Evolutionary conservation across 2,329 filamentous ascomycete species (phyloP), one percentile per base, ranked within the genome.

Genomic region (Pyricularia grisea): DNA sequence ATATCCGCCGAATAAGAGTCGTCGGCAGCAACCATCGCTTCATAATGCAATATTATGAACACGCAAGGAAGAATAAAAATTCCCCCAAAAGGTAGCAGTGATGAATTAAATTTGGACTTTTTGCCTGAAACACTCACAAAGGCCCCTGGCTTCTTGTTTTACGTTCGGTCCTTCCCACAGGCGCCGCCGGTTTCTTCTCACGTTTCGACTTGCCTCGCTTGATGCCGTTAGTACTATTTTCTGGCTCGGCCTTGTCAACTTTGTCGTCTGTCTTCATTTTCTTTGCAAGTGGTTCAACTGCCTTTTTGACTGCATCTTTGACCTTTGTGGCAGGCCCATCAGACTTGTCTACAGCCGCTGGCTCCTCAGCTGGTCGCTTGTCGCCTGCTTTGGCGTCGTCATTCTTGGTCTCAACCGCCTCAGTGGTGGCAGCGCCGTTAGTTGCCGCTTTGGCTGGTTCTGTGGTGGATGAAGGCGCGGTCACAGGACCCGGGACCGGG

Each of bases 341-440:
- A 30, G 66, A 31, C 25, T 60, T 67, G 66, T 42, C 70, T 36
- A 30, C 31, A 67, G 60, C 68, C 50, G 28, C 12, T 31, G 66
- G 9, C 20, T 69, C 69, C 75, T 93, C 92, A 65, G 94, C 94
- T 61, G 75, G 73, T 72, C 74, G 74, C 70, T 76, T 76, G 30
- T 73, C 71, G 66, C 72, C 72, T 28, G 25, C 67, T 61, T 68
- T 68, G 58, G 23, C 58, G 3, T 65, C 67, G 17, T 36, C 33
- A 27, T 68, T 68, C 20, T 64, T 66, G 1, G 69, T 33, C 1
- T 66, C 25, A 1, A 31, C 60, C n/a, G 23, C 68, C n/a, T 60
- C 31, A 55, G 67, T 27, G 17, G 58, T 27, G 25, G 67, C 36
- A 64, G 70, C 67, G 33, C 64, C 66, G 28, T 67, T 69, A 33